Evolutionary conservation across 805 yeast genomes (phyloP), one percentile per base, ranked within the genome.

Genomic region (Blastobotrys mokoenaii): DNA sequence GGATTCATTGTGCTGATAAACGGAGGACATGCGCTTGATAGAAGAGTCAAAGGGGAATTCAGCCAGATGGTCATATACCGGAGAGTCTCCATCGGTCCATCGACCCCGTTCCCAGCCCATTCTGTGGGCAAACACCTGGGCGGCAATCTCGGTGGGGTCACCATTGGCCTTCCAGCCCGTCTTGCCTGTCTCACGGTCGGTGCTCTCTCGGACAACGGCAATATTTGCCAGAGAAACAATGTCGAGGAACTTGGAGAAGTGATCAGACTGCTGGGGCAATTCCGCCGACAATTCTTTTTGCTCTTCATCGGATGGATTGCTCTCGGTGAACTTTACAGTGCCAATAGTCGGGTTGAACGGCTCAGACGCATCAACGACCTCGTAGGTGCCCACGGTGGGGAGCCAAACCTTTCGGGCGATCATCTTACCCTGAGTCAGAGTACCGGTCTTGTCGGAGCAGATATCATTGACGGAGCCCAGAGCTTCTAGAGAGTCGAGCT

Each of bases 91-190:
- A 27, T 70, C 69, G 10, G 72, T 67, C 50, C 72, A 58, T 8
- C 53, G 8, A 4, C 53, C 11, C 67, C 66, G 55, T 84, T 71
- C 17, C 73, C 71, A 37, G 30, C 15, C 29, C 27, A 50, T 31
- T 55, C 88, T 74, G 10, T 79, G 65, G 17, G 80, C 74, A 58
- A 82, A 84, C 0, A 85, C 90, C 57, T 84, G 90, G 50, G 86
- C 81, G 2, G 95, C 94, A 56, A 83, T 80, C 65, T 86, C 95
- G 2, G 95, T 86, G 36, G 95, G 90, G 59, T 86, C 95, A 48
- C 95, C 95, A 58, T 79, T 81, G 8, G 87, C 88, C 54, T 74
- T 76, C 94, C 94, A 85, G 8, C 61, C 63, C 3, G 55, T 60
- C 12, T 63, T 50, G 12, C 71, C 74, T 9, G 45, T 37, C 15